phyloP scores from a whole-genome alignment of 140 eudicot species.

The Erigeron philadelphicus region DNA sequence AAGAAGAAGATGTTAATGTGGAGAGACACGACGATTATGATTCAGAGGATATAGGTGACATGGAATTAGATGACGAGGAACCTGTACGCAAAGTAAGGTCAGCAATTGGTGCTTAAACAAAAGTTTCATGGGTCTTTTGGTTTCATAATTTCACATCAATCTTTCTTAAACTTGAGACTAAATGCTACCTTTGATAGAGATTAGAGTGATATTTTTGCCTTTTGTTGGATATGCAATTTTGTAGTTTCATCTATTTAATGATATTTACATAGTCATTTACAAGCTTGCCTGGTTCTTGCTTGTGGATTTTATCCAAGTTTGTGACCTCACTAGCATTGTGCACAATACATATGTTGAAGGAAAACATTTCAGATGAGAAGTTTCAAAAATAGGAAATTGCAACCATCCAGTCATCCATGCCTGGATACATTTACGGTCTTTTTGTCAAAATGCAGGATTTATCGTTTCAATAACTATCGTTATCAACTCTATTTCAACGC shows the following conservation, averaged over 20 bases:
- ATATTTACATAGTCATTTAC: constrained; percentile 4
- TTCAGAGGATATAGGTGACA: constrained; percentile 32
- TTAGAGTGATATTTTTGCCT: background rate
- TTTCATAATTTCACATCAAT: background rate
- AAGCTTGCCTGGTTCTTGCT: background rate
- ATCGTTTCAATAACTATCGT: no score
- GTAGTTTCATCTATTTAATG: constrained; percentile 22
- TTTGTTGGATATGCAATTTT: constrained; percentile 23
- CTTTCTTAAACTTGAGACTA: constrained; percentile 22
- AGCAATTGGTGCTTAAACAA: constrained; percentile 17
- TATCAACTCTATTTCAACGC: no score
- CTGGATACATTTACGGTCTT: no score
- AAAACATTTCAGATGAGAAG: no score
- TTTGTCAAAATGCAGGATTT: no score
- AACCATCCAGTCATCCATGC: no score
- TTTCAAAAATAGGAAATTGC: no score
- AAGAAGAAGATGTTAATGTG: constrained; percentile 29
- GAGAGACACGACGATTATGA: constrained; percentile 29
- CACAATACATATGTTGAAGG: no score
- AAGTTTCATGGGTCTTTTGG: background rate
- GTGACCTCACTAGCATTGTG: no score
- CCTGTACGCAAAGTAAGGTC: constrained; percentile 25
- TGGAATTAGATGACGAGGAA: constrained; percentile 25
- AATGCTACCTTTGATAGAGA: constrained; percentile 11
- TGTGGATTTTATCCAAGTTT: background rate